Base-by-base conservation (phyloP, 192 early-diverging fungal species). In the Haplosporangium gracile region DNA sequence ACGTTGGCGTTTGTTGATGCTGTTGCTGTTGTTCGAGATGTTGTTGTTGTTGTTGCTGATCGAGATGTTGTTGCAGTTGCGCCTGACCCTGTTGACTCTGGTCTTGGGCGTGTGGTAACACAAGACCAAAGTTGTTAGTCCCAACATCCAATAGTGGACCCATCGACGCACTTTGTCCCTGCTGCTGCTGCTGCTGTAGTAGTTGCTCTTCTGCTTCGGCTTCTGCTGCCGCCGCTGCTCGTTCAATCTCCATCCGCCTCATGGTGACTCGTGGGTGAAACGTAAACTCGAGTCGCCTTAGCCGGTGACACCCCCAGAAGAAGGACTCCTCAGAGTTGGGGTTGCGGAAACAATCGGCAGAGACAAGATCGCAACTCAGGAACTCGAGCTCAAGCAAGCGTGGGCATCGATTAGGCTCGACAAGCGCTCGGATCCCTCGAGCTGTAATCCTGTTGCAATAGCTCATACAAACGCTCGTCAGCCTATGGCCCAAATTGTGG, bases 401-500 rank as follows among this genome's bases (percentile, higher is more conserved):
- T 4, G 78, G 70, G 26, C 83, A 80, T 26, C 43, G 53, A 57
- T 57, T 24, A 26, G 55, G n/a, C 4, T 77, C 36, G 18, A 85
- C 83, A 11, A 85, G n/a, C 7, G 71, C 69, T 18, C 51, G 75
- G 36, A 85, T 80, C 8, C 83, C 83, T 34, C 78, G 74, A 10
- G 83, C 78, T 34, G 83, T 85, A 36, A 85, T 85, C 63, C 75
- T 79, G 57, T 43, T 80, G 47, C 83, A 85, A 39, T 74, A 85
- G 42, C 78, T 80, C 29, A 85, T 29, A 18, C 72, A 79, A 68
- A 85, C 24, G 20, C 70, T 72, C 24, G 70, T 80, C 26, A 85
- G 29, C 22, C 70, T 45, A 38, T 13, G 70, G 15, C 29, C 38
- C 18, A 83, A 60, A 20, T 72, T 29, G 2, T 16, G 34, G 7